Percentiles rank a stretch among this genome's conserved stretches.
These are phyloP conservation scores for Neofusicoccum cordaticola DNA, from an alignment of 2,329 filamentous ascomycete genomes.

Conservation along the genomic window DNA sequence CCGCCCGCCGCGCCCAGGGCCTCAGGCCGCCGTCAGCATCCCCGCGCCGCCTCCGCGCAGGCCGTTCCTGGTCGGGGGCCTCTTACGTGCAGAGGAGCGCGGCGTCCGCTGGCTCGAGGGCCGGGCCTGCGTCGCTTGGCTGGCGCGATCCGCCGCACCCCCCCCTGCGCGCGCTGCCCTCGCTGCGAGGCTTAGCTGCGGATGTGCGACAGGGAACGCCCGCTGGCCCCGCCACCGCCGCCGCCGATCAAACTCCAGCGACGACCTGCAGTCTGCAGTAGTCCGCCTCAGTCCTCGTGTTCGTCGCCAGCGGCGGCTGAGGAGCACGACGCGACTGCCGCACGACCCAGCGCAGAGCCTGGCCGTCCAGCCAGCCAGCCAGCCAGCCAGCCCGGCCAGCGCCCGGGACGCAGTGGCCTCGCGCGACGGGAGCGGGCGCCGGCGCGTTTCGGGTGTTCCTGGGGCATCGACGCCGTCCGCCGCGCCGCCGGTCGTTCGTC, in stretches of 20 bases:
- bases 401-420: no score
- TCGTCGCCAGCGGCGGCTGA: background rate
- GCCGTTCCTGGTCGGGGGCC: background rate
- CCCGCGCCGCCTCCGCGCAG: no score
- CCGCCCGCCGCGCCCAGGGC: no score
- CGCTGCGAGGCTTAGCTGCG: slow-evolving; percentile 9
- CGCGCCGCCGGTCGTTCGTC: background rate
- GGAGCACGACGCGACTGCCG: background rate
- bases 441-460: background rate
- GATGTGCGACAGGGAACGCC: slow-evolving; percentile 3
- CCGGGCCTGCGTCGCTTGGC: background rate
- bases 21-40: no score
- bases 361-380: no score
- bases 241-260: background rate
- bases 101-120: background rate
- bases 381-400: no score
- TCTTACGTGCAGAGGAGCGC: slow-evolving; percentile 8
- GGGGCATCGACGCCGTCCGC: background rate
- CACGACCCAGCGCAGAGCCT: no score
- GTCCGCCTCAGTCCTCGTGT: background rate
- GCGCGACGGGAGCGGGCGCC: no score
- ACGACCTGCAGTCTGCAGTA: background rate
- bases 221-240: background rate
- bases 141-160: slow-evolving; percentile 4
- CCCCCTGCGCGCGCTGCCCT: background rate